Conservation (phyloP, 2,329 filamentous ascomycete genomes). For the Metarhizium robertsii region DNA sequence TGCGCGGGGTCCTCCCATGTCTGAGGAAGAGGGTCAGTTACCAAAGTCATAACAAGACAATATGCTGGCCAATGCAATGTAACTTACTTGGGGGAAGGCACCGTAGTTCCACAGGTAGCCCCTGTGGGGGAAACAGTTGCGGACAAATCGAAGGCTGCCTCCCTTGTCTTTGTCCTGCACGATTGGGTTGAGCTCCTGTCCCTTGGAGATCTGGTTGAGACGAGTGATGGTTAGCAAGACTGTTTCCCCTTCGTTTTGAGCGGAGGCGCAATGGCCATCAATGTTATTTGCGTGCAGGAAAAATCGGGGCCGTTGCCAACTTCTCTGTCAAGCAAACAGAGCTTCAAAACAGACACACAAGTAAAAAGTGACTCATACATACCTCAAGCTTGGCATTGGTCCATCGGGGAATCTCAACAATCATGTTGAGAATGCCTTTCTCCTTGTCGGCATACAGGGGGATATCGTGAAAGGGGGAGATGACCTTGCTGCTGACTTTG, state of each 20-base stretch:
- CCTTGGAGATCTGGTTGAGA: slow-evolving; percentile 81
- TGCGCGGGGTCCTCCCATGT: slow-evolving; percentile 99
- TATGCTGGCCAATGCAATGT: slow-evolving; percentile 6
- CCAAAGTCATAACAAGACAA: neutral
- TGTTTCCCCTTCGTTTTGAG: neutral
- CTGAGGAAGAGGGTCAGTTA: slow-evolving; percentile 33
- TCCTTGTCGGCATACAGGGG: slow-evolving; percentile 95
- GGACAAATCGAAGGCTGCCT: slow-evolving; percentile 76
- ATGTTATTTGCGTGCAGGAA: neutral
- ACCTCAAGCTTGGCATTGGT: slow-evolving; percentile 99
- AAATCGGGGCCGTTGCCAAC: neutral
- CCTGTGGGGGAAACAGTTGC: slow-evolving; percentile 99
- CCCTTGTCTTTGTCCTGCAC: slow-evolving; percentile 99
- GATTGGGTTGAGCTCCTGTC: slow-evolving; percentile 96
- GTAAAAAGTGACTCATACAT: slow-evolving; percentile 21
- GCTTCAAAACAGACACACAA: neutral
- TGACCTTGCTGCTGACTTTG: slow-evolving; percentile 55
- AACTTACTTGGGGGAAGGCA: slow-evolving; percentile 86
- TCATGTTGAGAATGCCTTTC: slow-evolving; percentile 96
- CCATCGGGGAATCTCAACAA: slow-evolving; percentile 99
- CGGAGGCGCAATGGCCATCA: neutral
- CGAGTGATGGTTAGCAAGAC: slow-evolving; percentile 13
- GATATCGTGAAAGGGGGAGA: slow-evolving; percentile 98
- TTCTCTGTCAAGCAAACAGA: neutral
- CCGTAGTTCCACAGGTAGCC: slow-evolving; percentile 99